Conservation (phyloP, 768 basidiomycete genomes). For the Boletus patriciae region DNA sequence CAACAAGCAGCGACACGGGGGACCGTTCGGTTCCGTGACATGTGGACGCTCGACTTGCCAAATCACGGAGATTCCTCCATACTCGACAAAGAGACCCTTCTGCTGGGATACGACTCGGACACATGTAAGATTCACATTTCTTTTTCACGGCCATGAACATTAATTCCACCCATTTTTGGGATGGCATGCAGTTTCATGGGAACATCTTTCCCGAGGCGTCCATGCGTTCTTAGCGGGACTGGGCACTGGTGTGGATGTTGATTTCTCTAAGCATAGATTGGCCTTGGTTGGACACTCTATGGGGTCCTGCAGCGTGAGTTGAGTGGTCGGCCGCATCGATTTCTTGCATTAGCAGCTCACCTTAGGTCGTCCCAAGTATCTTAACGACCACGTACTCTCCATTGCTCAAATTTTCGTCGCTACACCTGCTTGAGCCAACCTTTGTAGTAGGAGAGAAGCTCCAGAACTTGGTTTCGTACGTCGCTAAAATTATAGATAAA, state of each 20-base stretch:
- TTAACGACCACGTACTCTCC: not conserved
- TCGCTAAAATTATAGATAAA: not conserved
- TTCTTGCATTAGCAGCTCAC: not conserved
- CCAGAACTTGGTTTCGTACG: not conserved
- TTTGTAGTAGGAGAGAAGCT: not conserved
- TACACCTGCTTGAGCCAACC: constrained; percentile 7
- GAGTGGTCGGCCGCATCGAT: not conserved
- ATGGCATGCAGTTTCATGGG: constrained; percentile 3
- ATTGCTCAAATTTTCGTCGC: constrained; percentile 2
- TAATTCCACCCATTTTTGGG: not conserved
- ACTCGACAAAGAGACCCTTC: too few relatives aligned
- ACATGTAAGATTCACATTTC: too few relatives aligned
- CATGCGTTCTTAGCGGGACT: constrained; percentile 8
- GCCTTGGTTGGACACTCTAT: constrained; percentile 2
- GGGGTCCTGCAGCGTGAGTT: constrained; percentile 3
- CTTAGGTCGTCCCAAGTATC: not conserved
- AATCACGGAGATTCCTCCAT: too few relatives aligned
- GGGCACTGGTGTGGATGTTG: constrained; percentile 5
- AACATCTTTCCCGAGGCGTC: constrained; percentile 1
- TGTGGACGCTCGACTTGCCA: constrained; percentile 5
- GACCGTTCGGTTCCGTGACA: constrained; percentile 1
- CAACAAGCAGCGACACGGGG: not conserved
- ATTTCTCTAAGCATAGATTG: constrained; percentile 12
- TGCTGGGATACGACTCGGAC: too few relatives aligned
- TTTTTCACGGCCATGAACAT: not conserved